Evolutionary conservation across 768 basidiomycete species (phyloP), one percentile per base, ranked within the genome.

Genomic region (Pleurotus ostreatus): DNA sequence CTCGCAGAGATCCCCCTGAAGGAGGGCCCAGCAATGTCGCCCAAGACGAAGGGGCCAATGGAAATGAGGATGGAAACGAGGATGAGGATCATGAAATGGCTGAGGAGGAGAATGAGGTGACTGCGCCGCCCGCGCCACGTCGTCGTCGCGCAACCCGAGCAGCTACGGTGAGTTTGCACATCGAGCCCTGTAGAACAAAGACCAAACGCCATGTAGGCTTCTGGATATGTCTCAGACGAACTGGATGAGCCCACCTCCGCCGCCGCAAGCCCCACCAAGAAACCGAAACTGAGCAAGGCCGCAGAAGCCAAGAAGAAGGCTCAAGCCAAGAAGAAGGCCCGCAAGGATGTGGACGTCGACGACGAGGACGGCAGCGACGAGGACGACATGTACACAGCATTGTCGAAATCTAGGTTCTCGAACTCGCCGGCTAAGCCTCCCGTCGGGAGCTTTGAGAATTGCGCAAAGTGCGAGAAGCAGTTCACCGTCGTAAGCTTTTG

Each of bases 401-500:
- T 84, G 9, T 84, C 85, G 8, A 86, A 78, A 65, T 75, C 74
- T 47, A 61, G 76, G 65, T 71, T 74, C 69, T 65, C 67, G 13
- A 70, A 62, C 49, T 61, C 61, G 71, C 61, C 66, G 37, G 71
- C 59, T 47, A 87, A 87, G 57, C 90, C 88, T 1, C 75, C 87
- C 2, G 76, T 87, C 3, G 96, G 96, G 1, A 85, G 83, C 60
- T 89, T 95, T 55, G 85, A 85, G 61, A 74, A 78, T 5, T 99
- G 97, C 65, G 90, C 85, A 1, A 79, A 80, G 55, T 99, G 96
- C 68, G 77, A 79, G 49, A 86, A 89, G 57, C 84, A 87, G 61
- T 97, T 96, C 66, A 92, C 92, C 13, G 89, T 95, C 65, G 96
- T 97, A 69, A 56, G 85, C 79, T 13, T 25, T 30, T 30, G 30